These are phyloP conservation scores for Inga oerstediana DNA, from an alignment of 306 rosid species.

Conservation along the genomic window DNA sequence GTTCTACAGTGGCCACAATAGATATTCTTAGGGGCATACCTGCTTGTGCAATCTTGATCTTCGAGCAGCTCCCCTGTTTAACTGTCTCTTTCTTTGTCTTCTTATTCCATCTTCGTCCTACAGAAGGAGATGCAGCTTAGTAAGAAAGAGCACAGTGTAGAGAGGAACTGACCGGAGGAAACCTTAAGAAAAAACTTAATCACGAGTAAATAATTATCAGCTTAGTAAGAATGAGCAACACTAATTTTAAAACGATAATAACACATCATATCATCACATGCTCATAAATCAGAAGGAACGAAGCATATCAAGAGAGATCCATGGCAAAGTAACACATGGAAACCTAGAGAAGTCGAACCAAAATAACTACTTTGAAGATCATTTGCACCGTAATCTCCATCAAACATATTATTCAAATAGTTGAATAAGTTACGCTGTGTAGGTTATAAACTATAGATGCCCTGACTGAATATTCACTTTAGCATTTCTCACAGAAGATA, in stretches of 20 bases:
- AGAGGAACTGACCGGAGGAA: background rate
- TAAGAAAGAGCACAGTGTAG: background rate
- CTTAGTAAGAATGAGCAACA: background rate
- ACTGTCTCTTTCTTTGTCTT: constrained; percentile 39
- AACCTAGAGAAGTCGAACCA: background rate
- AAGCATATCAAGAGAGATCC: background rate
- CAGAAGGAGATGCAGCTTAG: constrained; percentile 26
- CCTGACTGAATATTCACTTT: background rate
- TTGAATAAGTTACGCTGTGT: background rate
- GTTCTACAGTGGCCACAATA: too few species aligned
- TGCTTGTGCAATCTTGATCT: constrained; percentile 40
- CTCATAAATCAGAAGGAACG: background rate
- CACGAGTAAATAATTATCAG: background rate
- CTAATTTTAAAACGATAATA: background rate
- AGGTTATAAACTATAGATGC: background rate
- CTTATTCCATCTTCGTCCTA: constrained; percentile 43
- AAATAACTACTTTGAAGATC: constrained; percentile 1
- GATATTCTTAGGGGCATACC: constrained; percentile 26
- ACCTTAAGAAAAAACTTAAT: background rate
- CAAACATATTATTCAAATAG: background rate
- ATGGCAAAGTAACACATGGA: background rate
- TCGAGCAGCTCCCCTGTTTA: constrained; percentile 36
- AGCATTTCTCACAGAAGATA: background rate
- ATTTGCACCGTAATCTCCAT: background rate
- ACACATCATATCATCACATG: background rate